A percentile compares a stretch with the other conserved stretches of the same genome.
phyloP scores from a whole-genome alignment of 2,329 filamentous ascomycete genomes.

The Cordyceps pruinosa region DNA sequence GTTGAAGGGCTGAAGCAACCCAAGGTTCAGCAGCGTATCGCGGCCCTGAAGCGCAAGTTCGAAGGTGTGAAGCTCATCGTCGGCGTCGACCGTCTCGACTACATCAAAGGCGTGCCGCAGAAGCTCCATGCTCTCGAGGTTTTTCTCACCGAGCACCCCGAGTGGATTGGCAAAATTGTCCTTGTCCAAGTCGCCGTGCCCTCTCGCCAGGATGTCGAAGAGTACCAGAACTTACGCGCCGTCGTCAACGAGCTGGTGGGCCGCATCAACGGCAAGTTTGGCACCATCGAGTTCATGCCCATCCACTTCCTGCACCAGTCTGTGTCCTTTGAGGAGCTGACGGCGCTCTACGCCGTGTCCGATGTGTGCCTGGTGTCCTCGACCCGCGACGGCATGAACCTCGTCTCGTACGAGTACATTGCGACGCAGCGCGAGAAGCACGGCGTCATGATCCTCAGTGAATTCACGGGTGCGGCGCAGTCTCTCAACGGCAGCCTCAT shows the following conservation, averaged over 20 bases:
- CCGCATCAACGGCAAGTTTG: slow-evolving; percentile 93
- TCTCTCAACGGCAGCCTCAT: slow-evolving; percentile 89
- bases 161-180: slow-evolving; percentile 97
- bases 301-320: slow-evolving; percentile 98
- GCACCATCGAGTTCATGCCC: slow-evolving; percentile 96
- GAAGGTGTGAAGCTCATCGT: slow-evolving; percentile 95
- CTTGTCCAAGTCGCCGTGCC: slow-evolving; percentile 94
- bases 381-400: slow-evolving; percentile 97
- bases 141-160: slow-evolving; percentile 91
- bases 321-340: slow-evolving; percentile 88
- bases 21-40: slow-evolving; percentile 82
- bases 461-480: slow-evolving; percentile 94
- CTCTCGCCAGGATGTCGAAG: slow-evolving; percentile 90
- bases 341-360: slow-evolving; percentile 85
- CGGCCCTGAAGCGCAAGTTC: slow-evolving; percentile 79
- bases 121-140: slow-evolving; percentile 95
- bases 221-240: slow-evolving; percentile 92
- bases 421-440: slow-evolving; percentile 85
- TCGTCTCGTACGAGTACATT: slow-evolving; percentile 98
- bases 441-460: slow-evolving; percentile 89
- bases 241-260: slow-evolving; percentile 96
- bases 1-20: slow-evolving; percentile 79
- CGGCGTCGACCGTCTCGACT: slow-evolving; percentile 91
- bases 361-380: slow-evolving; percentile 90
- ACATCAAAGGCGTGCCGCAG: slow-evolving; percentile 98